Conservation (phyloP, 2,329 filamentous ascomycete genomes). For the Thelonectria discophora region DNA sequence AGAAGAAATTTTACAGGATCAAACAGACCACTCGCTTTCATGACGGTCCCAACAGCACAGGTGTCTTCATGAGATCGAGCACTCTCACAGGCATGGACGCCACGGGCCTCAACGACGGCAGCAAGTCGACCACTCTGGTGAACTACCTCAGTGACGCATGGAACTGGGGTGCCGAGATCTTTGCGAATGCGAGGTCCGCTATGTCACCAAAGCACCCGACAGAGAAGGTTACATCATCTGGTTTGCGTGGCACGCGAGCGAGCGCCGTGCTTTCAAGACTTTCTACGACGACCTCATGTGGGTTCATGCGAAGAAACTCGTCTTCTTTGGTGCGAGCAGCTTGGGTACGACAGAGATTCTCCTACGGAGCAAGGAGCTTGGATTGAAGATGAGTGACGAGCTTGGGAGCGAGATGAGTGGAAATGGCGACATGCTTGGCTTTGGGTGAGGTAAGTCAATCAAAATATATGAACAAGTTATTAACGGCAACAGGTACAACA, state of each 20-base stretch:
- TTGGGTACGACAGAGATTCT: constrained; percentile 74
- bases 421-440: constrained; percentile 72
- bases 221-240: constrained; percentile 69
- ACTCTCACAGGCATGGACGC: constrained; percentile 68
- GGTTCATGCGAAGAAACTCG: constrained; percentile 71
- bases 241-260: constrained; percentile 70
- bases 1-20: constrained; percentile 63
- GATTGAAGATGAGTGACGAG: constrained; percentile 64
- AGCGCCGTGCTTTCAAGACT: constrained; percentile 62
- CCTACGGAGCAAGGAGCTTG: constrained; percentile 66
- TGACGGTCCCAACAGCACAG: constrained; percentile 68
- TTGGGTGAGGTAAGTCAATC: constrained; percentile 55
- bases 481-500: constrained; percentile 61
- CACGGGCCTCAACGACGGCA: constrained; percentile 73
- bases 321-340: constrained; percentile 72
- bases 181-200: constrained; percentile 72
- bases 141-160: constrained; percentile 75
- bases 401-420: constrained; percentile 70
- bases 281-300: constrained; percentile 70
- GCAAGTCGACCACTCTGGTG: constrained; percentile 71
- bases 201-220: constrained; percentile 62
- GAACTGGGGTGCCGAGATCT: constrained; percentile 77
- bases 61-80: constrained; percentile 70
- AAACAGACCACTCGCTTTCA: constrained; percentile 71
- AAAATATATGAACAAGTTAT: background rate